Evolutionary conservation across 371 early-diverging fungal species (phyloP).

Genomic region (Apophysomyces trapeziformis): DNA sequence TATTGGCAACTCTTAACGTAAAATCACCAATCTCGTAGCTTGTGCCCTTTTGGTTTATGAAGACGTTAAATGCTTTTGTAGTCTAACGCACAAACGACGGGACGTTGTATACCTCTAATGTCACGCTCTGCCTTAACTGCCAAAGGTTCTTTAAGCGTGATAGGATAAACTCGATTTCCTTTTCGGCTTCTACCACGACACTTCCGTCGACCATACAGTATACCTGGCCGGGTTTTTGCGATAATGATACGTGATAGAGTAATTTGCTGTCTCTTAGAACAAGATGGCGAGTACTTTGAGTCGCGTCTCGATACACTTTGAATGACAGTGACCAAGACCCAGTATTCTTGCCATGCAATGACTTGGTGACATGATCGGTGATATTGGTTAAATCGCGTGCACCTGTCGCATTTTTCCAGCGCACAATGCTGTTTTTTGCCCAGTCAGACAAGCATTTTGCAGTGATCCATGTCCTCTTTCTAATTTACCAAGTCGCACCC

Average conservation of each 20-base stretch:
- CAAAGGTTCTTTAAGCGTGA: constrained; percentile 55
- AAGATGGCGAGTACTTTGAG: constrained; percentile 14
- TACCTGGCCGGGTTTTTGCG: constrained; percentile 50
- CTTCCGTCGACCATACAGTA: constrained; percentile 62
- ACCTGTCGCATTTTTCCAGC: constrained; percentile 61
- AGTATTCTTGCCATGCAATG: constrained; percentile 52
- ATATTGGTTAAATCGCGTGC: constrained; percentile 54
- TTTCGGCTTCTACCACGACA: constrained; percentile 56
- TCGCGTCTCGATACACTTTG: constrained; percentile 52
- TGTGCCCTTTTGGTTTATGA: constrained; percentile 32
- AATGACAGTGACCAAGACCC: constrained; percentile 54
- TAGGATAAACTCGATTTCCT: constrained; percentile 51
- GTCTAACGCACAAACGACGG: too few relatives aligned
- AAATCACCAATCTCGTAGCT: constrained; percentile 60
- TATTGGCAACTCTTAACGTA: constrained; percentile 55
- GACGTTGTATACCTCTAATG: constrained; percentile 40
- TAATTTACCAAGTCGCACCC: constrained; percentile 42
- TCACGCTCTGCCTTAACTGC: constrained; percentile 50
- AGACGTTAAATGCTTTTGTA: too few relatives aligned
- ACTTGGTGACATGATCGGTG: constrained; percentile 53
- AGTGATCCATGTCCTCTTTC: background rate
- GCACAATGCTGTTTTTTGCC: constrained; percentile 37
- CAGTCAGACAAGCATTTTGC: background rate
- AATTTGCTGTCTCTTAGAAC: constrained; percentile 38
- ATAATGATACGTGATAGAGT: constrained; percentile 51